Base-by-base conservation (phyloP, 208 protist species). In the Eutreptiella sp. region DNA sequence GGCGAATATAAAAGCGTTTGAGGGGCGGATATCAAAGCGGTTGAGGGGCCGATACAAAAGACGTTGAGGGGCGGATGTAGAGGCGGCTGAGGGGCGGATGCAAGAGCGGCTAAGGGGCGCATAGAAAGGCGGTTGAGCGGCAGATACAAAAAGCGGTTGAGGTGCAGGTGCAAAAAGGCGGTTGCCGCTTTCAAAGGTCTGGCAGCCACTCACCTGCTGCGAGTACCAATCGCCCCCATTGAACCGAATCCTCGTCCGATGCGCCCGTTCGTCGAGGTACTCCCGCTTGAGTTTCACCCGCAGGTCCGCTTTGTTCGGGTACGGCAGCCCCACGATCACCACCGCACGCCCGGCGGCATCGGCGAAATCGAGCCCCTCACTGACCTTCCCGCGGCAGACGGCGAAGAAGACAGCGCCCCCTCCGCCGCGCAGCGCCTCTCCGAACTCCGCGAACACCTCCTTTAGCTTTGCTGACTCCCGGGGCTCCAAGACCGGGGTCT, bases 301-400 rank as follows among this genome's bases (percentile, higher is more conserved):
- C 0, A 32, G 33, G 54, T 95, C 89, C 5, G 79, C 79, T 3
- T 82, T 52, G 11, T 76, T 77, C 53, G 74, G 79, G 46, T 85
- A 72, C 7, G 88, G 88, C 32, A 97, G 41, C 2, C 94, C 92
- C 21, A 92, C 81, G 63, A 93, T 89, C 23, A 97, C 48, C n/a
- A 96, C 89, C 4, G 88, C 85, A 1, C 94, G 80, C 33, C 83
- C 87, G 77, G 94, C 87, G 29, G 69, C 42, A 68, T 96, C 88
- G 3, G 84, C 80, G 65, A 97, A 97, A 66, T 97, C 88, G 42
- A 97, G 73, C 19, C 94, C 94, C 66, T 97, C 94, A 53, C 83
- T 88, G 7, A 93, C 76, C 60, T 95, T 97, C 5, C 88, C 94
- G 21, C 94, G 77, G 63, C 85, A 95, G 0, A 97, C 92, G 1